Base-by-base conservation (phyloP, 345 rosid species). In the Mallotus nudiflorus region DNA sequence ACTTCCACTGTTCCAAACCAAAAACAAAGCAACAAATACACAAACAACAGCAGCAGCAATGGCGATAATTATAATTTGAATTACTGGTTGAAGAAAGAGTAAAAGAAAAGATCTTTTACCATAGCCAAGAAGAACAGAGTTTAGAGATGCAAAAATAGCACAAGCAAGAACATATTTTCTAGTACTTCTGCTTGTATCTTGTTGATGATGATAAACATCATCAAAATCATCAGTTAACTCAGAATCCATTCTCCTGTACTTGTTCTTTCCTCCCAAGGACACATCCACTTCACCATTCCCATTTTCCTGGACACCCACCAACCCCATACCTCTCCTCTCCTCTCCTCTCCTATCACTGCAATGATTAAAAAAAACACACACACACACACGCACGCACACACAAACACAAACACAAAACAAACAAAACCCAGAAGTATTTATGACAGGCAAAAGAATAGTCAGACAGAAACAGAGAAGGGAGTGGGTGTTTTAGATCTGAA, bases 71-170 rank as follows among this genome's bases (percentile, higher is more conserved):
- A 33, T 33, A 6, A 2, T 24, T 51, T 33, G 13, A 12, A 18
- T 33, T 20, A 28, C 27, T 33, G 3, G 4, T 33, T 33, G 37
- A 33, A 53, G 6, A 48, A 28, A 35, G 24, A 31, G 27, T 28
- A 4, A 18, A 46, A 48, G 49, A 25, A 10, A 13, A 33, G 35
- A 53, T 52, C 70, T 82, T 46, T 65, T 68, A 91, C 98, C 96
- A 70, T 93, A 93, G 29, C 97, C 97, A 63, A 91, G 97, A 80
- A 91, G 93, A 77, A 93, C 98, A 70, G 83, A 83, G 78, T 87
- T 91, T 66, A 93, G 85, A 31, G 98, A 93, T 16, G 97, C 97
- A 73, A 93, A 87, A 78, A 91, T 71, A 50, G 95, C 97, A 58
- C 96, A 93, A 45, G 89, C 86, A 76, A 92, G 51, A 59, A 92